Evolutionary conservation across 2,329 filamentous ascomycete species (phyloP), one percentile per base, ranked within the genome.

Genomic region (Exophiala oligosperma): DNA sequence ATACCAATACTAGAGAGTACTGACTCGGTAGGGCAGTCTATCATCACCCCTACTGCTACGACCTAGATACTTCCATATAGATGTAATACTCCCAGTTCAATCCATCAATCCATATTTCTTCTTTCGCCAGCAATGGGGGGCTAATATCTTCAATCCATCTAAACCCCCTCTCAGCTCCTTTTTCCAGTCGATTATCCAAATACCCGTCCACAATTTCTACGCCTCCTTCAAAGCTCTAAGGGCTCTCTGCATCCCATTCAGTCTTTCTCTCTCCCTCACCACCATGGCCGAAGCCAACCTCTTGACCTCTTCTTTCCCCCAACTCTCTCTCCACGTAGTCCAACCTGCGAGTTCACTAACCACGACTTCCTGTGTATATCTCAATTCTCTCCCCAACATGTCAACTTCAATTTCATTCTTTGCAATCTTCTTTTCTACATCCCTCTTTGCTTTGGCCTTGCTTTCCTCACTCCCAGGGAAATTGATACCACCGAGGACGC

Each of bases 361-460:
- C 24, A 97, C 93, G 12, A 93, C 91, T 73, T 95, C 91, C 75
- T 97, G 93, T 49, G 92, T 96, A 73, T 94, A 96, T 50, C 91
- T 80, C 55, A 99, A 77, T 73, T 99, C 94, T 52, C 85, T 85
- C 0, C 88, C 87, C n/a, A 96, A 74, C 44, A 85, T 83, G 21
- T 87, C 84, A 9, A 90, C 83, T 70, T 97, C 91, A 17, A 80
- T 74, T 63, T 87, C 84, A 23, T 84, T 85, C 63, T 87, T 86
- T 12, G 84, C 81, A 38, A 91, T 90, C 67, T 89, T 91, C 64
- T 90, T 88, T 74, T 92, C 90, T 44, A 90, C 89, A 57, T 97
- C 94, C 63, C 91, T 88, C 66, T 92, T 88, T 8, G 92, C 81
- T 29, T 90, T 85, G 70, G 90, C 87, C 21, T 93, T 83, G 1